Conservation (phyloP, 192 early-diverging fungal genomes). For the Umbelopsis vinacea region DNA sequence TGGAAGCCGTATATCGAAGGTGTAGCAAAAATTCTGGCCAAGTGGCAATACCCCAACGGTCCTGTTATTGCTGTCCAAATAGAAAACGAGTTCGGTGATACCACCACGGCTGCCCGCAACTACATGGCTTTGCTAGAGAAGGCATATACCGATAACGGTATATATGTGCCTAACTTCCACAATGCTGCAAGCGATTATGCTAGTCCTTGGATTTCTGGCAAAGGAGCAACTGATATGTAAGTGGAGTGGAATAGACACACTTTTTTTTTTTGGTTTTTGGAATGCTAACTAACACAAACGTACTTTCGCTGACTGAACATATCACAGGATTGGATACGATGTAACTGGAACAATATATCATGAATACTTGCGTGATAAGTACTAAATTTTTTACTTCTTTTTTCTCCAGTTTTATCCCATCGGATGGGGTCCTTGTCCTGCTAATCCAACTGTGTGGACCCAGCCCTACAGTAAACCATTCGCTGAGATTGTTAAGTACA, state of each 20-base stretch:
- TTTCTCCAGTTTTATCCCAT: constrained; percentile 19
- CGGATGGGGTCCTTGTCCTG: constrained; percentile 21
- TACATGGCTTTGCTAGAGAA: constrained; percentile 22
- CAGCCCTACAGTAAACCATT: constrained; percentile 18
- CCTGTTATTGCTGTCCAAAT: constrained; percentile 78
- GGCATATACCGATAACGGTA: constrained; percentile 18
- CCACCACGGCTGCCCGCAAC: constrained; percentile 1
- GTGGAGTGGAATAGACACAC: neutral
- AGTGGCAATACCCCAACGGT: constrained; percentile 45
- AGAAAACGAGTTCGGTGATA: constrained; percentile 66
- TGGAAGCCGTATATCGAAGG: constrained; percentile 29
- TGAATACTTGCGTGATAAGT: neutral
- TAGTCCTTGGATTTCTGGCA: constrained; percentile 25
- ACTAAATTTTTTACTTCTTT: neutral
- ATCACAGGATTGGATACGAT: constrained; percentile 22
- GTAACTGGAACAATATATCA: neutral
- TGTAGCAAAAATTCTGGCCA: constrained; percentile 6
- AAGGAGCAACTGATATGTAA: constrained; percentile 24
- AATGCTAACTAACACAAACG: neutral
- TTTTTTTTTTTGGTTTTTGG: neutral
- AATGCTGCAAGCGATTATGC: constrained; percentile 24
- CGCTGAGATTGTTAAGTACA: constrained; percentile 21
- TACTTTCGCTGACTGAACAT: neutral
- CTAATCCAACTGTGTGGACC: neutral
- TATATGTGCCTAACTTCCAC: constrained; percentile 27